Conservation (phyloP, 441 rosid genomes). For the Erodium moschatum region DNA sequence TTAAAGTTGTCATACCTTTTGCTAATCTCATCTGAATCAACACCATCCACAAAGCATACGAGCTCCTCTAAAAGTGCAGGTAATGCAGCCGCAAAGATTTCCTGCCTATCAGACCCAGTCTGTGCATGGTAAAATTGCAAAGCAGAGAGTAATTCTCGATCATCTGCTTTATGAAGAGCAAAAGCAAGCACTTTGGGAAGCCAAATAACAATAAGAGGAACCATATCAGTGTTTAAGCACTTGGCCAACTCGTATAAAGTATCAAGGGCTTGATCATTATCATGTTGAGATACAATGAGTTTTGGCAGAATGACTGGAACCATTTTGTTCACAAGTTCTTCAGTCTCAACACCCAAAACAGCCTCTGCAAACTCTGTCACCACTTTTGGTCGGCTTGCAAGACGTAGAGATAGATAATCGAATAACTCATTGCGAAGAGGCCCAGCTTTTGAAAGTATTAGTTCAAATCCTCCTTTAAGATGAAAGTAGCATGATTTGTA, state of each 20-base stretch:
- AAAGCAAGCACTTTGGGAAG: conserved; percentile 91
- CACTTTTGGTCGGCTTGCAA: conserved; percentile 56
- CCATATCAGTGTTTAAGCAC: conserved; percentile 62
- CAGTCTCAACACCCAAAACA: conserved; percentile 60
- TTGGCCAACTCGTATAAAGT: conserved; percentile 64
- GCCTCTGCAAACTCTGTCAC: conserved; percentile 93
- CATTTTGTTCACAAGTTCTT: conserved; percentile 70
- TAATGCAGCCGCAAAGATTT: conserved; percentile 89
- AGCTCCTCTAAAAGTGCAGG: conserved; percentile 97
- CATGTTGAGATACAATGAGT: conserved; percentile 75
- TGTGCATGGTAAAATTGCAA: conserved; percentile 77
- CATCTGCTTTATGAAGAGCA: conserved; percentile 73
- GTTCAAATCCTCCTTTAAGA: conserved; percentile 70
- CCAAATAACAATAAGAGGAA: conserved; percentile 76
- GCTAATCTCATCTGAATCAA: conserved; percentile 61
- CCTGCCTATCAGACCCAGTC: conserved; percentile 79
- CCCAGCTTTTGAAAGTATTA: conserved; percentile 51
- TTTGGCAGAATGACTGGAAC: conserved; percentile 87
- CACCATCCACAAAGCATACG: conserved; percentile 76
- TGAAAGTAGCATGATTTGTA: conserved; percentile 64
- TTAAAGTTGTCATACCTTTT: conserved; percentile 51
- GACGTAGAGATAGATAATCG: conserved; percentile 56
- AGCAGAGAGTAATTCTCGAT: conserved; percentile 55
- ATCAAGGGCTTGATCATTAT: conserved; percentile 51
- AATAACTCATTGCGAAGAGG: conserved; percentile 57